Conservation (phyloP, 164 flowering plant genomes). For the Paratinospora sagittata region DNA sequence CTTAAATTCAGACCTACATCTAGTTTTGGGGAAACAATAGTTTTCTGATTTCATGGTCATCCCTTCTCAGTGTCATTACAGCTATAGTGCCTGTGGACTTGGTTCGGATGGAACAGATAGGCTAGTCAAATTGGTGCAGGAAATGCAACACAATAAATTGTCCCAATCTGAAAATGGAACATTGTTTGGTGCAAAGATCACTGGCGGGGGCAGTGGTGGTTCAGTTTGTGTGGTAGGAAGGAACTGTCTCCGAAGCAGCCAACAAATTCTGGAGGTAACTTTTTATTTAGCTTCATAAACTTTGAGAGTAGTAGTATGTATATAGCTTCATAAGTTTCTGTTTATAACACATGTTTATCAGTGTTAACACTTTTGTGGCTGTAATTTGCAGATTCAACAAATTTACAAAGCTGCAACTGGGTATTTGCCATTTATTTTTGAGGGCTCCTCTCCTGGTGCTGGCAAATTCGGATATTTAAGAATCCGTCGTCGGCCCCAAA, state of each 20-base stretch:
- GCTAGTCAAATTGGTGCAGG: conserved; percentile 82
- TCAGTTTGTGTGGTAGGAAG: conserved; percentile 82
- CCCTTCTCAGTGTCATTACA: conserved; percentile 76
- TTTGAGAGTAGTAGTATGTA: neutral
- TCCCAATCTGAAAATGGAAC: conserved; percentile 62
- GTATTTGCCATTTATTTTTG: conserved; percentile 68
- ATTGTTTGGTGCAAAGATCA: conserved; percentile 88
- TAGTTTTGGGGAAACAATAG: neutral
- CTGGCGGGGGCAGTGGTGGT: conserved; percentile 99
- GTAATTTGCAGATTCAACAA: conserved; percentile 61
- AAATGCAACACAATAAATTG: conserved; percentile 64
- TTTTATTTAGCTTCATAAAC: neutral
- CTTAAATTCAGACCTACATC: neutral
- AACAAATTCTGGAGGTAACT: conserved; percentile 76
- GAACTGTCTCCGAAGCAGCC: conserved; percentile 63
- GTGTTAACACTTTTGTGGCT: neutral
- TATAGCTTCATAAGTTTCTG: neutral
- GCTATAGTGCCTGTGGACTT: conserved; percentile 88
- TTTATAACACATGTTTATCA: neutral
- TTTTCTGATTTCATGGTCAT: neutral
- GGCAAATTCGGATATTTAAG: conserved; percentile 82
- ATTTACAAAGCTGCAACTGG: conserved; percentile 82
- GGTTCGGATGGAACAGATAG: conserved; percentile 98
- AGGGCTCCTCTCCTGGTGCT: conserved; percentile 98
- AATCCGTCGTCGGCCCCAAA: conserved; percentile 49